Evolutionary conservation across 805 yeast species (phyloP).

Genomic region (Yarrowia sp.): DNA sequence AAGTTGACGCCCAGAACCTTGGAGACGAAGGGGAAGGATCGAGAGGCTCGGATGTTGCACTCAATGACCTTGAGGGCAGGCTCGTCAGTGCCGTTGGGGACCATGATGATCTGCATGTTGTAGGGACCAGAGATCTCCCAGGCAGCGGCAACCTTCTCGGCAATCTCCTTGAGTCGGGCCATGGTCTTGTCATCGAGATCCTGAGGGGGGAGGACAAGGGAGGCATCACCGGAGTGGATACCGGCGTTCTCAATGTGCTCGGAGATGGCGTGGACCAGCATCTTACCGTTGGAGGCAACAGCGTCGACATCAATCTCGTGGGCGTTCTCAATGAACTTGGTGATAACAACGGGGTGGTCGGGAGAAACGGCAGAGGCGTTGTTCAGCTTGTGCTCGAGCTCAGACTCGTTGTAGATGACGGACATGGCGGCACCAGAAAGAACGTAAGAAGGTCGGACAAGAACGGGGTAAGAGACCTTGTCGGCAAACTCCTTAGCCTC

Average conservation of each 20-base stretch:
- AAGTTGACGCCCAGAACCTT: constrained; percentile 95
- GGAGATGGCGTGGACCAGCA: constrained; percentile 92
- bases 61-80: constrained; percentile 91
- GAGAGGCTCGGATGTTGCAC: constrained; percentile 97
- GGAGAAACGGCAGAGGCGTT: constrained; percentile 92
- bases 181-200: constrained; percentile 68
- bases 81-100: constrained; percentile 63
- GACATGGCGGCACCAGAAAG: constrained; percentile 99
- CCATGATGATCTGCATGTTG: constrained; percentile 96
- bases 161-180: constrained; percentile 80
- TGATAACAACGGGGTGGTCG: constrained; percentile 96
- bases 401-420: constrained; percentile 79
- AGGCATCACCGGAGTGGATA: constrained; percentile 98
- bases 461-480: constrained; percentile 90
- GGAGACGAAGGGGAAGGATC: constrained; percentile 98
- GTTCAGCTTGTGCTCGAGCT: constrained; percentile 79
- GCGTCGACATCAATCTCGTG: constrained; percentile 97
- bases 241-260: constrained; percentile 99
- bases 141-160: constrained; percentile 92
- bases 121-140: constrained; percentile 98
- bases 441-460: constrained; percentile 97
- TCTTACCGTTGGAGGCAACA: constrained; percentile 87
- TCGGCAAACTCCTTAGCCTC: constrained; percentile 88
- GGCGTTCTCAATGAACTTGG: constrained; percentile 95
- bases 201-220: constrained; percentile 92